A percentile compares a stretch with the other conserved stretches of the same genome.
Conservation (phyloP, 345 rosid species). For the Excoecaria agallocha region DNA sequence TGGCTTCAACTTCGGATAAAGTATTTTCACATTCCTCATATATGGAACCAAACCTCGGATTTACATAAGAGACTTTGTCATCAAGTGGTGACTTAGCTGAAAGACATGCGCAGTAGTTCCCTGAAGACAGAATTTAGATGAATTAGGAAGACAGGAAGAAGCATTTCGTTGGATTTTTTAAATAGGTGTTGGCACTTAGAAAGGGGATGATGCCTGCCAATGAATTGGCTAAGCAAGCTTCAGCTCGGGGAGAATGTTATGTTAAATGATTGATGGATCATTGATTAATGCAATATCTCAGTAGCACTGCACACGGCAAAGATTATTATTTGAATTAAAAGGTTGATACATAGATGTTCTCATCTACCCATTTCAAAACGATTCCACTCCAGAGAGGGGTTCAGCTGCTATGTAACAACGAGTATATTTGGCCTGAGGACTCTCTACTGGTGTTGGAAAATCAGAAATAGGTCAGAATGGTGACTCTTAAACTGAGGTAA, state of each 20-base stretch:
- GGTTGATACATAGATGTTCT: neutral
- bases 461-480: neutral
- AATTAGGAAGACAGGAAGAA: slow-evolving; percentile 21
- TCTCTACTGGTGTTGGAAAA: neutral
- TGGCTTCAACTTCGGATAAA: slow-evolving; percentile 30
- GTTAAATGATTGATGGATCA: neutral
- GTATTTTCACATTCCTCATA: slow-evolving; percentile 41
- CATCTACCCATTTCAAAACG: neutral
- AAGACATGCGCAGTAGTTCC: slow-evolving; percentile 53
- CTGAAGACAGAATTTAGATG: slow-evolving; percentile 40
- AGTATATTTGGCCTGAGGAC: neutral
- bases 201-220: slow-evolving; percentile 5
- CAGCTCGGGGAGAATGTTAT: slow-evolving; percentile 12
- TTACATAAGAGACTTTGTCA: slow-evolving; percentile 36
- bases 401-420: neutral
- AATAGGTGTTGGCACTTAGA: neutral
- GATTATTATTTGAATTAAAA: neutral
- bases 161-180: neutral
- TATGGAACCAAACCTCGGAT: slow-evolving; percentile 42
- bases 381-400: neutral
- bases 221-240: slow-evolving; percentile 4
- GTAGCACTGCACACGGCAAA: neutral
- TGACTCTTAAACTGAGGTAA: neutral
- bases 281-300: slow-evolving; percentile 6
- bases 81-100: slow-evolving; percentile 47